Evolutionary conservation across 2,329 filamentous ascomycete genomes (phyloP).

Genomic region (Microsporum ferrugineum): DNA sequence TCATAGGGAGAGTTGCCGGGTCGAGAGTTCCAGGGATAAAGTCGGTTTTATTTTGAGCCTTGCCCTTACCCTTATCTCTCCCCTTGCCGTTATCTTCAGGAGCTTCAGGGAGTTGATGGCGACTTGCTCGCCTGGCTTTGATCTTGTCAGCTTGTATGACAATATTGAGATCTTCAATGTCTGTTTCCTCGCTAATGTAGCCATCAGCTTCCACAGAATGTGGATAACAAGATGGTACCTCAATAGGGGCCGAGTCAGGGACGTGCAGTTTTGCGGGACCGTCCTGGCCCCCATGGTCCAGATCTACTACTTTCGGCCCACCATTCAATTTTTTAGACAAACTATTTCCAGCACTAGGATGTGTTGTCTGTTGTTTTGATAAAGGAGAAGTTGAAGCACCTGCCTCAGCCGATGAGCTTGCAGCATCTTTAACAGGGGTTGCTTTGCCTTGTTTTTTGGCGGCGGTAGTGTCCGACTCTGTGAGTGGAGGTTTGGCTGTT

Average conservation of each 20-base stretch:
- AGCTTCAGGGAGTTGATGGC: neutral
- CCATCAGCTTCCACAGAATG: neutral
- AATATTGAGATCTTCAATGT: slow-evolving; percentile 36
- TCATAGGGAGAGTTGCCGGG: slow-evolving; percentile 48
- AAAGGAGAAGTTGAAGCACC: neutral
- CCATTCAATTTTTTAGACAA: neutral
- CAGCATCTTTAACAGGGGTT: neutral
- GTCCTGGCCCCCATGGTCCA: neutral
- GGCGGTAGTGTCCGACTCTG: neutral
- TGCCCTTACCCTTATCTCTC: neutral
- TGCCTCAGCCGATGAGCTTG: too few relatives aligned
- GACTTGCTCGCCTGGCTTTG: slow-evolving; percentile 8
- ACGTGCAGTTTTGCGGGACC: neutral
- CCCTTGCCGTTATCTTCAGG: neutral
- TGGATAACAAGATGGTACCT: neutral
- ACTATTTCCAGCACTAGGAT: neutral
- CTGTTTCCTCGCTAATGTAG: slow-evolving; percentile 36
- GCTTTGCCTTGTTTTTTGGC: neutral
- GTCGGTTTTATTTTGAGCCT: slow-evolving; percentile 34
- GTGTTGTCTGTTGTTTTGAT: neutral
- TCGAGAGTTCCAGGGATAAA: slow-evolving; percentile 60
- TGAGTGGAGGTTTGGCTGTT: neutral
- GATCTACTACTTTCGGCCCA: neutral
- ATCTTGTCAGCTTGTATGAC: slow-evolving; percentile 18
- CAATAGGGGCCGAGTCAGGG: neutral